Base-by-base conservation (phyloP, 2,329 filamentous ascomycete genomes). In the Penicillium sp. region DNA sequence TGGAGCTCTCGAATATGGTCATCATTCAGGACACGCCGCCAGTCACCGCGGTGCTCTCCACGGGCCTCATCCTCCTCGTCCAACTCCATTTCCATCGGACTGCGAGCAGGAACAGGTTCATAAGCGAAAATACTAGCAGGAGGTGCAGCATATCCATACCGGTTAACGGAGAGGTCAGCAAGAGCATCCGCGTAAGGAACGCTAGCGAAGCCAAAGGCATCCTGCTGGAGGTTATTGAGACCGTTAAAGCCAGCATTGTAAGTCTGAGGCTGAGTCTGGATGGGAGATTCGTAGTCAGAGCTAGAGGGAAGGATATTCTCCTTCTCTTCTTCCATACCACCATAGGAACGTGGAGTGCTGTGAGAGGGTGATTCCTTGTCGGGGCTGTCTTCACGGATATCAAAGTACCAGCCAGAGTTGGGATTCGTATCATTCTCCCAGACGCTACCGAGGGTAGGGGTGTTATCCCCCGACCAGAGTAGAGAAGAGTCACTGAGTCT, bases 331-430 rank as follows among this genome's bases (percentile, higher is more conserved):
- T 42, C 23, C 1, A n/a, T 23, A 6, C 48, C 47, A 7, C 26
- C 14, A 14, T 7, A 25, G 23, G 47, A 14, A 1, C 18, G 4
- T 18, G 23, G 42, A 11, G 22, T 33, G 41, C 29, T 25, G n/a
- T 22, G 37, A 14, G 23, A 12, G 20, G 31, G 27, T 12, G 47
- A n/a, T 14, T 26, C n/a, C 14, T 8, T 26, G 6, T 49, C 44
- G 2, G 48, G 23, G 6, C 27, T 6, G 43, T 57, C 55, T 37
- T 57, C 55, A 9, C 23, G 51, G 23, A 57, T 57, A 14, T 20
- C 29, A 23, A 57, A 57, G 23, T 20, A 22, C 37, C n/a, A 22
- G 8, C 18, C n/a, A 20, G 4, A 3, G 18, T 12, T 40, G 18
- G 18, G 9, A 12, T 20, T 22, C 11, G 37, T 4, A 22, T 11